Base-by-base conservation (phyloP, 2,329 filamentous ascomycete genomes). In the Penicillium sp. region DNA sequence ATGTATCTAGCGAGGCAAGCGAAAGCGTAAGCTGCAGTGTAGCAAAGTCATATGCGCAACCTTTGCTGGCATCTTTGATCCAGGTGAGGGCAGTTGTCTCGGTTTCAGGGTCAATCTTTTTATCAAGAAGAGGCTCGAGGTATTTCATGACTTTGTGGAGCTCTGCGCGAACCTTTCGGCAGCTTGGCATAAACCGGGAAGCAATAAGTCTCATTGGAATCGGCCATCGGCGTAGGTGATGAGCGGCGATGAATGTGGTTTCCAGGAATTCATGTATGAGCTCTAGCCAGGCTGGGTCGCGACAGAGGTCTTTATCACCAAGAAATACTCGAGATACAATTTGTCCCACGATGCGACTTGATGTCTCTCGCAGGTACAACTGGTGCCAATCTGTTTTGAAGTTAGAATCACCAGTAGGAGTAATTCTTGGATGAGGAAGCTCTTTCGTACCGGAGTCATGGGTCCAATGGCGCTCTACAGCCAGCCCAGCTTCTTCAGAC, bases 381-480 rank as follows among this genome's bases (percentile, higher is more conserved):
- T 59, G 50, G 36, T 63, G 60, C 62, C 62, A 63, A 3, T 62
- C 62, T 51, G 45, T 33, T 34, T 37, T n/a, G 2, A 33, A 13
- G 31, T 33, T n/a, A 33, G 31, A 33, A 33, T 2, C 14, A 10
- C 14, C 31, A n/a, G 31, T 14, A 33, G 13, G 2, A 14, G n/a
- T 13, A 2, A 33, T 10, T n/a, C 10, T 14, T 33, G 31, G 2
- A 5, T n/a, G 13, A 2, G 31, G 31, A n/a, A 33, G 31, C 13
- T 13, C 11, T 5, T 33, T 33, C 31, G 11, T 33, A 33, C 31
- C 31, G 13, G 31, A n/a, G 9, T 13, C 14, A 33, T 33, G 2
- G 31, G 31, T 33, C 31, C 9, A 33, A 33, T 14, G 11, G n/a
- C 31, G 31, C n/a, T 33, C 31, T 13, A 33, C 11, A 5, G 14